Evolutionary conservation across 2,329 filamentous ascomycete species (phyloP).

Genomic region (Xylariaceae sp.): DNA sequence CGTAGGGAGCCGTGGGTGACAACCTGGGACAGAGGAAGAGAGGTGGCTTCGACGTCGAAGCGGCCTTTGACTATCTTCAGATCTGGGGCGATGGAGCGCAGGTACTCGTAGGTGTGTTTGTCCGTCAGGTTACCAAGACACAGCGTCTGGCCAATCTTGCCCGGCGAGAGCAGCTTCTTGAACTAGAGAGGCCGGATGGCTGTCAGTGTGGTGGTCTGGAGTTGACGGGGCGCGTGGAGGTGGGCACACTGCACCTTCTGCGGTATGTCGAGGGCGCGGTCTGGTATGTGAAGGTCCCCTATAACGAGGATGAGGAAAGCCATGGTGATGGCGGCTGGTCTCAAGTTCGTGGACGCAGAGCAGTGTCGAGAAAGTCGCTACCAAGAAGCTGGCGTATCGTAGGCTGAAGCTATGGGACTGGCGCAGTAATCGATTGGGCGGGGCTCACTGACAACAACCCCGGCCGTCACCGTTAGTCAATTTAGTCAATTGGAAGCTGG

Average conservation of each 20-base stretch:
- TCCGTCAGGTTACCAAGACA: conserved; percentile 80
- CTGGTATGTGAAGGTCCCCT: conserved; percentile 90
- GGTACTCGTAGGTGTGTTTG: conserved; percentile 76
- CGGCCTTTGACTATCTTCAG: conserved; percentile 68
- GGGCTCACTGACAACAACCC: no score
- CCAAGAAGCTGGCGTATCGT: no score
- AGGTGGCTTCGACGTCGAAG: conserved; percentile 65
- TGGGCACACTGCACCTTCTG: conserved; percentile 63
- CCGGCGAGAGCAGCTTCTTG: conserved; percentile 79
- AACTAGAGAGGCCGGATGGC: conserved; percentile 51
- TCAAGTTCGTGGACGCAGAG: no score
- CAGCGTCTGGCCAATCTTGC: conserved; percentile 79
- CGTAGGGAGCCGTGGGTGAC: conserved; percentile 65
- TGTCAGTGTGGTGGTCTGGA: no score
- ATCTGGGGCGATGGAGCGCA: conserved; percentile 70
- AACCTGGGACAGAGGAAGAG: conserved; percentile 62
- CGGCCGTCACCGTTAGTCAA: no score
- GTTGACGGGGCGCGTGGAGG: neutral
- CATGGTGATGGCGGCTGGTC: conserved; percentile 51
- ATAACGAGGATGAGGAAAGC: conserved; percentile 89
- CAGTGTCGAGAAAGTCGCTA: no score
- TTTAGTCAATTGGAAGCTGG: no score
- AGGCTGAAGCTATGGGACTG: no score
- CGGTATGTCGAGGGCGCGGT: conserved; percentile 86
- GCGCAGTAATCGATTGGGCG: no score